A percentile compares a stretch with the other conserved stretches of the same genome.
Conservation (phyloP, 805 yeast species). For the Zygosaccharomyces kombuchaensis region DNA sequence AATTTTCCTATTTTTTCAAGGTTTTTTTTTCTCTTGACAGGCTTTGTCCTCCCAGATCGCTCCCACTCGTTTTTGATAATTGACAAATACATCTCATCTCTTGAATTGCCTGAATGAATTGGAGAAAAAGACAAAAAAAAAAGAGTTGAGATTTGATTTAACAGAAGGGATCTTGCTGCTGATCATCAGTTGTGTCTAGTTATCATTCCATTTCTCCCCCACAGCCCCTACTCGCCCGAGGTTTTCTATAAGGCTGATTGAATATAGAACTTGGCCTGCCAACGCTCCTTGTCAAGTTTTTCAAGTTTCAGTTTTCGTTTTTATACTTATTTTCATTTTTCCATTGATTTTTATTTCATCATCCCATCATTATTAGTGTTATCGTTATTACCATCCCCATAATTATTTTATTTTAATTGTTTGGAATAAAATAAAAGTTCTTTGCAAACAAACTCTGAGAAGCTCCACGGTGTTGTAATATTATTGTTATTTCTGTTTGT, state of each 20-base stretch:
- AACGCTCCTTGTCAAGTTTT: too few species aligned
- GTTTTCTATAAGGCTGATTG: neutral
- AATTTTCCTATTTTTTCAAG: slow-evolving; percentile 3
- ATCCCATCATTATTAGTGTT: neutral
- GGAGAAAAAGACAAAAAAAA: neutral
- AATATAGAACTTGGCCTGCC: slow-evolving; percentile 1
- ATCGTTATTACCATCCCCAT: neutral
- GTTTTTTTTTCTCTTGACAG: neutral
- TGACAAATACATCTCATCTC: slow-evolving; percentile 7
- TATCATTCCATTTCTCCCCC: neutral
- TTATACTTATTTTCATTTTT: neutral
- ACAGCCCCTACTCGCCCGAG: neutral
- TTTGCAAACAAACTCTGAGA: neutral
- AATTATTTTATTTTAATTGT: neutral
- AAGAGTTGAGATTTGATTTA: neutral
- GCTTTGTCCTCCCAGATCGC: neutral
- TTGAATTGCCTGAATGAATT: neutral
- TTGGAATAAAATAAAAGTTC: neutral
- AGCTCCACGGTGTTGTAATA: neutral
- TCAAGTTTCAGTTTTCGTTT: neutral
- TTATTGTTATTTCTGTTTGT: neutral
- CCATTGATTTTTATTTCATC: neutral
- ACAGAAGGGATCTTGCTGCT: neutral
- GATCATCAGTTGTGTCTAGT: neutral
- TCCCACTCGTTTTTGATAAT: neutral